Percentiles rank a stretch among this genome's conserved stretches.
phyloP scores from a whole-genome alignment of 2,329 filamentous ascomycete species.

The Colletotrichum nymphaeae region DNA sequence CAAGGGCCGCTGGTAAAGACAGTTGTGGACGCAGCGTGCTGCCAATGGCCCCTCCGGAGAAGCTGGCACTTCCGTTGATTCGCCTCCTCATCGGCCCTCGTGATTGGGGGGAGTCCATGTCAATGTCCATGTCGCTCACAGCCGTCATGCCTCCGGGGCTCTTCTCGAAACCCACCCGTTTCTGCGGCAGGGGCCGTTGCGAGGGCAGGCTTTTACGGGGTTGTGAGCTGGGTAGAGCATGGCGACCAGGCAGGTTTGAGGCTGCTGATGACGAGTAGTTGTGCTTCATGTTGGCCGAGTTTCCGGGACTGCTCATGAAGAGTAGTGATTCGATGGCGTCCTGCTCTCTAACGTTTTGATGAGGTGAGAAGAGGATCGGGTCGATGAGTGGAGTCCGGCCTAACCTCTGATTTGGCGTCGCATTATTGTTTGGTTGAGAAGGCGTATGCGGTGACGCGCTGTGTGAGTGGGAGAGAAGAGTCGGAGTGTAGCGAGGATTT shows the following conservation, averaged over 20 bases:
- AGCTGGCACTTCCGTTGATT: constrained; percentile 44
- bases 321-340: constrained; percentile 84
- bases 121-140: constrained; percentile 60
- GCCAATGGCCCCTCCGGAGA: constrained; percentile 20
- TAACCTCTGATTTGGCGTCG: constrained; percentile 47
- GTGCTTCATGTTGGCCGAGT: constrained; percentile 72
- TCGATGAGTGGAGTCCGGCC: constrained; percentile 54
- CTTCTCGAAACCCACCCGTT: constrained; percentile 61
- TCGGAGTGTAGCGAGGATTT: constrained; percentile 59
- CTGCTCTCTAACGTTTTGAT: constrained; percentile 78
- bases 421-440: background rate
- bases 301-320: constrained; percentile 84
- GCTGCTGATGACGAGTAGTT: constrained; percentile 59
- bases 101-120: constrained; percentile 48
- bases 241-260: constrained; percentile 38
- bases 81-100: constrained; percentile 43
- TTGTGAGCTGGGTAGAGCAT: constrained; percentile 58
- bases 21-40: constrained; percentile 50
- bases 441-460: constrained; percentile 56
- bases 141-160: constrained; percentile 51
- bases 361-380: constrained; percentile 74
- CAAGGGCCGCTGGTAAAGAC: constrained; percentile 62
- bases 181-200: constrained; percentile 56
- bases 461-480: constrained; percentile 61
- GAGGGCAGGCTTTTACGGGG: constrained; percentile 65